These are phyloP conservation scores for Rhizopus sp. DNA, from an alignment of 371 early-diverging fungal species.

Conservation along the genomic window DNA sequence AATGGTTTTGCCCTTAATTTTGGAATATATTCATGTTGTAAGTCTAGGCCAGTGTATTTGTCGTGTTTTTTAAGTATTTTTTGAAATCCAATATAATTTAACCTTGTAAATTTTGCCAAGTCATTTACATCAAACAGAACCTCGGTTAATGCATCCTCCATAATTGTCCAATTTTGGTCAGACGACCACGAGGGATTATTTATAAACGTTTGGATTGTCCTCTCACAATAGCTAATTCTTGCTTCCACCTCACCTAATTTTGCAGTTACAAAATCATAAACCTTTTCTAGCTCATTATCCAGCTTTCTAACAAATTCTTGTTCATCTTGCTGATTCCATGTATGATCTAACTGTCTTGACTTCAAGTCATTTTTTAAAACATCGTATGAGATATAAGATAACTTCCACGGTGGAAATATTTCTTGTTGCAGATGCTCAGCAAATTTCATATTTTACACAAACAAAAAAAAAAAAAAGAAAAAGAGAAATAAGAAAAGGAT, in stretches of 20 bases:
- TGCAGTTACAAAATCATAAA: conserved; percentile 76
- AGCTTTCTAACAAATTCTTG: conserved; percentile 69
- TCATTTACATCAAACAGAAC: conserved; percentile 77
- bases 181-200: conserved; percentile 37
- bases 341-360: conserved; percentile 21
- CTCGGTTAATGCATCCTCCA: conserved; percentile 52
- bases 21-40: conserved; percentile 82
- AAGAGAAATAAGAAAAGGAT: conserved; percentile 5
- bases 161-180: conserved; percentile 39
- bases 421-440: conserved; percentile 32
- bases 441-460: conserved; percentile 29
- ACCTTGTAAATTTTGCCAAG: conserved; percentile 84
- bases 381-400: conserved; percentile 29
- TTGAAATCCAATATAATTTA: conserved; percentile 93
- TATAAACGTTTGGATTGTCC: conserved; percentile 60
- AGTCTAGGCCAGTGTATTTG: conserved; percentile 68
- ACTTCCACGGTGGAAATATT: conserved; percentile 31
- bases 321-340: conserved; percentile 67
- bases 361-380: conserved; percentile 25
- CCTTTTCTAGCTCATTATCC: conserved; percentile 81
- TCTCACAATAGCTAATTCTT: conserved; percentile 82
- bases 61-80: conserved; percentile 96
- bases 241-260: conserved; percentile 84
- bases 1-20: conserved; percentile 62
- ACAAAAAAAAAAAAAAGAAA: conserved; percentile 9